Evolutionary conservation across 352 stramenopile genomes (phyloP).

Genomic region (Nannochloropsis limnetica): DNA sequence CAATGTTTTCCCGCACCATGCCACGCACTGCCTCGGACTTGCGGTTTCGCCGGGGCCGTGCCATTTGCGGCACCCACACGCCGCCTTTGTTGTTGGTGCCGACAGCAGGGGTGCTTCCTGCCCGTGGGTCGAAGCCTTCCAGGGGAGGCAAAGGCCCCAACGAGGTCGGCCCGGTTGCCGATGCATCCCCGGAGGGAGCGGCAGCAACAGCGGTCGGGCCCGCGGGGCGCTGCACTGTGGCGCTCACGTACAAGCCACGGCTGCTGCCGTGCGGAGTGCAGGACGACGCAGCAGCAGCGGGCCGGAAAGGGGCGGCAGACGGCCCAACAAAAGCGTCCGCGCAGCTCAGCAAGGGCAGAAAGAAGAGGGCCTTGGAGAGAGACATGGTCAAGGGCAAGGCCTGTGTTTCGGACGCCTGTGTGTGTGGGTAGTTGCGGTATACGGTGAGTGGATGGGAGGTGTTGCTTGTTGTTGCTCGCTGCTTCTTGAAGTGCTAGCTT

Average conservation of each 20-base stretch:
- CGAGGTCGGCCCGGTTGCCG: not conserved
- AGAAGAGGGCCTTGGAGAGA: not conserved
- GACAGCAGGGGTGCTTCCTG: constrained; percentile 33
- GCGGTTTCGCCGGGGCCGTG: constrained; percentile 67
- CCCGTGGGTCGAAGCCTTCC: constrained; percentile 29
- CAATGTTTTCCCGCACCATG: constrained; percentile 73
- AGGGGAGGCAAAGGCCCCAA: constrained; percentile 4
- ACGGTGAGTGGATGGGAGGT: not conserved
- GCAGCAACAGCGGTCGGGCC: not conserved
- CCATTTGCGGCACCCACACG: constrained; percentile 64
- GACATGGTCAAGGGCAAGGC: not conserved
- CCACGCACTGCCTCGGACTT: constrained; percentile 66
- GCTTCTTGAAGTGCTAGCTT: too few relatives aligned
- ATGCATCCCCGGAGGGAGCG: not conserved
- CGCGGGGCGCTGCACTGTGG: not conserved
- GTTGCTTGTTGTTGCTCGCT: not conserved
- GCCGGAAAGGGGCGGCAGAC: not conserved
- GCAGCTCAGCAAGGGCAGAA: not conserved
- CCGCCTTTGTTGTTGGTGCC: constrained; percentile 56
- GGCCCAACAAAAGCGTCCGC: constrained; percentile 21
- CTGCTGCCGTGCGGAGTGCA: not conserved
- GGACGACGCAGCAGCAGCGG: not conserved
- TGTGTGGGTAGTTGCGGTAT: not conserved
- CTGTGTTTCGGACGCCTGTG: not conserved
- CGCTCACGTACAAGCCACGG: not conserved